Conservation (phyloP, 768 basidiomycete species). For the Albatrellus ellisii region DNA sequence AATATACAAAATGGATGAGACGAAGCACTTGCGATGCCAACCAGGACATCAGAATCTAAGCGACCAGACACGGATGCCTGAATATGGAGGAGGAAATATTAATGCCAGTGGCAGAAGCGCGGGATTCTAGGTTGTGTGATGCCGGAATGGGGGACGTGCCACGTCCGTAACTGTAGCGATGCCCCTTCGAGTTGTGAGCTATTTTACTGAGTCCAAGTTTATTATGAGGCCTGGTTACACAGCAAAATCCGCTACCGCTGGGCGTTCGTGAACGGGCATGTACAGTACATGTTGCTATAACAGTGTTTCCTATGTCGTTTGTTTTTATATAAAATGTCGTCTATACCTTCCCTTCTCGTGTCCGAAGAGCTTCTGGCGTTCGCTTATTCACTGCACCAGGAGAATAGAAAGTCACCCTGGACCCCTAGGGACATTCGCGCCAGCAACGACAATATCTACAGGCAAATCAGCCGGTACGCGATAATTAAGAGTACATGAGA, state of each 20-base stretch:
- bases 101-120: neutral
- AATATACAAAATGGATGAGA: conserved; percentile 46
- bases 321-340: too few species aligned
- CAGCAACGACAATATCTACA: neutral
- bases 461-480: neutral
- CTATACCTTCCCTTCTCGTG: too few species aligned
- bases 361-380: too few species aligned
- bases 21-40: conserved; percentile 35
- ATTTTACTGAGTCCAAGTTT: too few species aligned
- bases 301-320: too few species aligned
- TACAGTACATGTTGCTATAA: too few species aligned
- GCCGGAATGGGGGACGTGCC: conserved; percentile 4
- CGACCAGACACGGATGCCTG: neutral
- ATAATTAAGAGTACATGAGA: conserved; percentile 18
- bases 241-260: too few species aligned
- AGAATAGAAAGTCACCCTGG: neutral
- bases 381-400: too few species aligned
- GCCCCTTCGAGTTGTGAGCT: too few species aligned
- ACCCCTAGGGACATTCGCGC: neutral
- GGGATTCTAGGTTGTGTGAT: neutral
- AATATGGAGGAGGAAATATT: neutral
- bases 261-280: too few species aligned
- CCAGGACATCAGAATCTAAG: conserved; percentile 27
- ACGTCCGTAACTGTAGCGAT: too few species aligned
- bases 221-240: too few species aligned